Base-by-base conservation (phyloP, 352 stramenopile genomes). In the Pythium volutum region DNA sequence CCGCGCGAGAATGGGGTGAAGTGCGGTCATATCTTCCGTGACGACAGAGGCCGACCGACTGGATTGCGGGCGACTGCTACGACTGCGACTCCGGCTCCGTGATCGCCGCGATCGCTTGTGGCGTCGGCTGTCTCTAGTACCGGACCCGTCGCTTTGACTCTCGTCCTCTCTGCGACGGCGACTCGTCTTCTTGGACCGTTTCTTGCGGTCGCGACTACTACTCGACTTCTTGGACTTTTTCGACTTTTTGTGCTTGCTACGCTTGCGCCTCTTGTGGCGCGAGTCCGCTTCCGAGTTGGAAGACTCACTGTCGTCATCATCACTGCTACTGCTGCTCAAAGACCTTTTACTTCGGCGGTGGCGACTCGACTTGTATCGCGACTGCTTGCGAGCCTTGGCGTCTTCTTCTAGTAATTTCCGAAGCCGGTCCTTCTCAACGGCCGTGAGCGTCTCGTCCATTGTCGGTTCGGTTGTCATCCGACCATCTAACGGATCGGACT, bases 351-450 rank as follows among this genome's bases (percentile, higher is more conserved):
- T 55, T 22, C n/a, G 48, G 18, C 15, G 48, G 20, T 27, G 48
- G 10, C 16, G 61, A 6, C 53, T 52, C 12, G 31, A 53, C 22
- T 50, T 49, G 33, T 58, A 41, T 2, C 62, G 47, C 20, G 53
- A 58, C 16, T 51, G 52, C 33, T 64, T 76, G 6, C 29, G 43
- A 27, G 15, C n/a, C 9, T 16, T 31, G 22, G 39, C 60, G 25
- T 79, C 71, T 42, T 75, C 66, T 43, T 81, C 74, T 1, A 79
- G 29, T 20, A 81, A 41, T 8, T 22, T 38, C 7, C 68, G 73
- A n/a, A 81, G 59, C 1, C 69, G 71, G 5, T 77, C 62, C n/a
- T 67, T 59, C 43, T 81, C 71, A 2, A 77, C 31, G 14, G 38
- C 14, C 4, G 29, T 29, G 18, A 55, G n/a, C 48, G 15, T 18